Evolutionary conservation across 352 stramenopile genomes (phyloP).

Genomic region (Phytophthora pseudosyringae): DNA sequence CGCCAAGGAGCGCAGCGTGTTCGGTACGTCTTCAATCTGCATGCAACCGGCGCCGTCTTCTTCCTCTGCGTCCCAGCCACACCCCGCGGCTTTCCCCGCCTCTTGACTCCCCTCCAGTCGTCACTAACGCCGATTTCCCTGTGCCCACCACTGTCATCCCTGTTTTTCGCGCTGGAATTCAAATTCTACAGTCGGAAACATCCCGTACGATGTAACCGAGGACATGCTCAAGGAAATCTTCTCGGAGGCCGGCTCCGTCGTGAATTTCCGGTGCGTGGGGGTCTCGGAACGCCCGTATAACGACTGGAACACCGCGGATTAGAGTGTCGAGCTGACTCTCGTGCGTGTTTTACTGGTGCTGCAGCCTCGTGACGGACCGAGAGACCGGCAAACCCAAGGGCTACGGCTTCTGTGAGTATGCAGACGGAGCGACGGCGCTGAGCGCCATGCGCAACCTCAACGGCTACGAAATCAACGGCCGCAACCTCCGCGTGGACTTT

Average conservation of each 20-base stretch:
- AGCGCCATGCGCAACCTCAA: slow-evolving; percentile 90
- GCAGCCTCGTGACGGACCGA: slow-evolving; percentile 81
- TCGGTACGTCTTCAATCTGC: slow-evolving; percentile 56
- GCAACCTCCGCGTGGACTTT: slow-evolving; percentile 87
- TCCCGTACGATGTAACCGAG: slow-evolving; percentile 89
- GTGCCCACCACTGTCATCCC: slow-evolving; percentile 8
- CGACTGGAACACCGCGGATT: not conserved
- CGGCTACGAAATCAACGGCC: slow-evolving; percentile 84
- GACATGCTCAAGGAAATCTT: slow-evolving; percentile 90
- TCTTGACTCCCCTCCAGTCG: not conserved
- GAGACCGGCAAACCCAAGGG: slow-evolving; percentile 87
- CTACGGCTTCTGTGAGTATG: slow-evolving; percentile 89
- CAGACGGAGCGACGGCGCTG: slow-evolving; percentile 79
- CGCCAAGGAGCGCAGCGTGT: slow-evolving; percentile 88
- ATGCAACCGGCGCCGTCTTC: slow-evolving; percentile 3
- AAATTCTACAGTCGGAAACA: slow-evolving; percentile 77
- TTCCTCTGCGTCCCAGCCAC: slow-evolving; percentile 8
- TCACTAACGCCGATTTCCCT: slow-evolving; percentile 15
- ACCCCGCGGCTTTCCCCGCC: not conserved
- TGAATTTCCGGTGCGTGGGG: slow-evolving; percentile 79
- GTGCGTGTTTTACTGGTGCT: slow-evolving; percentile 1
- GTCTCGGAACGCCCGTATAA: not conserved
- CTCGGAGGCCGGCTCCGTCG: slow-evolving; percentile 78
- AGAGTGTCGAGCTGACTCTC: slow-evolving; percentile 5
- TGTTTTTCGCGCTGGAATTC: slow-evolving; percentile 15